phyloP scores from a whole-genome alignment of 2,329 filamentous ascomycete genomes.

The Xylaria sp. region DNA sequence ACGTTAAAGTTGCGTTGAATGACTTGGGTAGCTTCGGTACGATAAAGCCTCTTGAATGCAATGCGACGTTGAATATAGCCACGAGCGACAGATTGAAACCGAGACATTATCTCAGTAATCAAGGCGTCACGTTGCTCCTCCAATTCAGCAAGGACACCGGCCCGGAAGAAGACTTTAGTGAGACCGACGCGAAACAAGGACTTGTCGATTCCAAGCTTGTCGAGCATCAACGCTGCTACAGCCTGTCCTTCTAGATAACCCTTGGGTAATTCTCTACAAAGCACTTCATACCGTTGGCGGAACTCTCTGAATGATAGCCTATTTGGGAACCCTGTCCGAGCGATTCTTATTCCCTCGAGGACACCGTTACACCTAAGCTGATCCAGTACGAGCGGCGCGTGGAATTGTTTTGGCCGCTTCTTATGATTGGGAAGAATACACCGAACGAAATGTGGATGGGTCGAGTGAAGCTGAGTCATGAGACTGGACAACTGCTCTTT shows the following conservation, averaged over 20 bases:
- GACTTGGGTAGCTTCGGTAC: slow-evolving; percentile 91
- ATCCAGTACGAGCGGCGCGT: slow-evolving; percentile 89
- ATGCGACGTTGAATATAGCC: slow-evolving; percentile 88
- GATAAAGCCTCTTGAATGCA: slow-evolving; percentile 91
- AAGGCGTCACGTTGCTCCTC: slow-evolving; percentile 94
- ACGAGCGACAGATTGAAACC: slow-evolving; percentile 89
- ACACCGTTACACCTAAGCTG: slow-evolving; percentile 99
- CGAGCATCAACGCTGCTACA: slow-evolving; percentile 83
- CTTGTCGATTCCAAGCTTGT: slow-evolving; percentile 84
- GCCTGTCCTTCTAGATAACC: slow-evolving; percentile 90
- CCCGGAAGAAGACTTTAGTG: slow-evolving; percentile 97
- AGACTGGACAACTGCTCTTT: slow-evolving; percentile 98
- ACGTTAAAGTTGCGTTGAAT: slow-evolving; percentile 94
- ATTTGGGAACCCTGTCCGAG: slow-evolving; percentile 95
- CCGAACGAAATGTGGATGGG: slow-evolving; percentile 96
- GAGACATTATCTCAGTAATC: slow-evolving; percentile 91
- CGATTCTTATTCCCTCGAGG: slow-evolving; percentile 96
- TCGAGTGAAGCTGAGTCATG: slow-evolving; percentile 93
- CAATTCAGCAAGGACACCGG: slow-evolving; percentile 92
- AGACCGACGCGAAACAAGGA: slow-evolving; percentile 90
- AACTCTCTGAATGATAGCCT: slow-evolving; percentile 92
- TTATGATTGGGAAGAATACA: slow-evolving; percentile 99
- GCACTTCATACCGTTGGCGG: slow-evolving; percentile 91
- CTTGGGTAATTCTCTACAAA: slow-evolving; percentile 86
- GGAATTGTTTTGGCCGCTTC: slow-evolving; percentile 92